Base-by-base conservation (phyloP, 768 basidiomycete species). In the Saitozyma sp. region DNA sequence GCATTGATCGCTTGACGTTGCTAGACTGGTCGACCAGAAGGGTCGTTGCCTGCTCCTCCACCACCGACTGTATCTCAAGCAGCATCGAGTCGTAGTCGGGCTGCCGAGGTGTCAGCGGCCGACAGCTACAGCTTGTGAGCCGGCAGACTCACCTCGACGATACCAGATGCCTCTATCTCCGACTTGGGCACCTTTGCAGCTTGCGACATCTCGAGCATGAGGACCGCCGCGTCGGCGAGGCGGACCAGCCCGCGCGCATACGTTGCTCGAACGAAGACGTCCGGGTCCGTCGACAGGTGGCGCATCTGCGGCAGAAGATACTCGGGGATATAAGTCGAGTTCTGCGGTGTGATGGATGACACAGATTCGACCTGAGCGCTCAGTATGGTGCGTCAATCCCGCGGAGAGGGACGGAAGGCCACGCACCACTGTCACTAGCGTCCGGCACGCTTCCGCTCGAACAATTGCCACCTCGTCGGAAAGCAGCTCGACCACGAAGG, bases 161-260 rank as follows among this genome's bases (percentile, higher is more conserved):
- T 86, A 0, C 86, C 87, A 62, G 87, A 70, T 0, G 62, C 86
- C 60, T 91, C 91, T 62, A 87, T 87, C 62, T 89, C 89, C 55
- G 87, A 86, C 1, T 82, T 83, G 61, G 89, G 87, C 1, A 85
- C 49, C 53, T 67, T 76, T 19, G 66, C 56, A 0, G 92, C 90
- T 74, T 96, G 92, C 0, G 88, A 89, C 87, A 97, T 92, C 78
- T 98, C 94, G 40, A 98, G 82, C 79, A 93, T 96, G 48, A 88
- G 84, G 59, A 90, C 84, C 1, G 92, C 91, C 0, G 89, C 90
- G 60, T 92, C 89, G 0, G 94, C 92, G 2, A 99, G 83, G 17
- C 87, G 84, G 0, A 88, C 88, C 43, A 98, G 86, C 66, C 89
- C 90, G 68, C 91, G 89, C 0, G 94, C 96, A 82, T 87, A 84